Evolutionary conservation across 305 asterid species (phyloP).

Genomic region (Solanum chacoense): DNA sequence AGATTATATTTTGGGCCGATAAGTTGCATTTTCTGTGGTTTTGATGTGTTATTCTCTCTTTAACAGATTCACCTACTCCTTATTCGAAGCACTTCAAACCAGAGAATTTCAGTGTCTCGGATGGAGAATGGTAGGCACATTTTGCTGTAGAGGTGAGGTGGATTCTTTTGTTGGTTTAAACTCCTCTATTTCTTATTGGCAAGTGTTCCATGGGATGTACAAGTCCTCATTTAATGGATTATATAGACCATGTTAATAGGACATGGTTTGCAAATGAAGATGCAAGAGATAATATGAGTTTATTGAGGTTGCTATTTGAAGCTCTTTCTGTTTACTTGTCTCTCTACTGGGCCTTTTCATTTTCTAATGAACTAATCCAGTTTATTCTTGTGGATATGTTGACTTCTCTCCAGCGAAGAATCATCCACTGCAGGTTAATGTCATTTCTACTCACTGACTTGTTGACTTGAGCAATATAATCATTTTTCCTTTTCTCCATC

Average conservation of each 20-base stretch:
- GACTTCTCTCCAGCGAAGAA: conserved; percentile 45
- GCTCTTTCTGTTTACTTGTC: conserved; percentile 11
- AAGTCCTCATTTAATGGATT: conserved; percentile 18
- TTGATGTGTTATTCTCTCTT: background rate
- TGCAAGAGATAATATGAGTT: conserved; percentile 10
- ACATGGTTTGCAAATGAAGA: conserved; percentile 29
- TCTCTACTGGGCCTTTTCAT: background rate
- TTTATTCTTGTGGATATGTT: conserved; percentile 9
- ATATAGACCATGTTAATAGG: conserved; percentile 7
- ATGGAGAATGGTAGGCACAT: conserved; percentile 37
- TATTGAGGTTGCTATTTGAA: conserved; percentile 11
- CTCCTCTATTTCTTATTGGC: conserved; percentile 15
- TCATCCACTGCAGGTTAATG: conserved; percentile 67
- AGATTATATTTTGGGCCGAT: background rate
- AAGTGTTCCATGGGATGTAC: conserved; percentile 31
- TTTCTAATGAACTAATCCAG: conserved; percentile 14
- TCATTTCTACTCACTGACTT: background rate
- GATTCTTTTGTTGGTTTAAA: conserved; percentile 4
- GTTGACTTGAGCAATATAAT: background rate
- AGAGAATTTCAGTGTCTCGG: conserved; percentile 22
- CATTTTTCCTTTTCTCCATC: background rate
- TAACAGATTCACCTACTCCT: conserved; percentile 27
- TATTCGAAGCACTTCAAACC: conserved; percentile 24
- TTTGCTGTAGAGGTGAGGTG: background rate
- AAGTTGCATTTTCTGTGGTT: background rate